These are phyloP conservation scores for Tubosaeta sp. DNA, from an alignment of 768 basidiomycete genomes.

Conservation along the genomic window DNA sequence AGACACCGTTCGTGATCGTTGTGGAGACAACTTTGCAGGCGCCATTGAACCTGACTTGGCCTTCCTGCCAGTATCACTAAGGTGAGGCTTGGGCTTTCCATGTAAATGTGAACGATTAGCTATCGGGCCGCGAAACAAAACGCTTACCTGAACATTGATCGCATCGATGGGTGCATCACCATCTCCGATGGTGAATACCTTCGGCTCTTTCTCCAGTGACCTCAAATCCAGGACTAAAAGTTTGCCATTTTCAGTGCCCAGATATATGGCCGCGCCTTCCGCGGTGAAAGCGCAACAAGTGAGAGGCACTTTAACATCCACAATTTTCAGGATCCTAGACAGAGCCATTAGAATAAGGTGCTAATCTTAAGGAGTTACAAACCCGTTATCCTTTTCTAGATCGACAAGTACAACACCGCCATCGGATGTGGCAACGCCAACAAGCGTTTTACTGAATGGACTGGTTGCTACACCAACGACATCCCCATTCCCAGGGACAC, in stretches of 20 bases:
- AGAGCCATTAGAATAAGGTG: neutral
- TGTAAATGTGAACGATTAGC: neutral
- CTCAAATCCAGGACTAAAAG: conserved; percentile 64
- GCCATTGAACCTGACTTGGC: conserved; percentile 7
- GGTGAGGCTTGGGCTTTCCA: conserved; percentile 17
- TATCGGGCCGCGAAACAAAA: neutral
- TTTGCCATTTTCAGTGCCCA: conserved; percentile 62
- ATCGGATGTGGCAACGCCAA: conserved; percentile 51
- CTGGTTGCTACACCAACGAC: conserved; percentile 58
- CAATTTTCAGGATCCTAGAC: conserved; percentile 53
- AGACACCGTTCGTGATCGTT: conserved; percentile 9
- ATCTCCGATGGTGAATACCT: conserved; percentile 47
- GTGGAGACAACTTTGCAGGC: conserved; percentile 9
- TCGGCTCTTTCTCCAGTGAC: conserved; percentile 61
- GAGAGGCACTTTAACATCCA: conserved; percentile 49
- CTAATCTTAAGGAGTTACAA: conserved; percentile 14
- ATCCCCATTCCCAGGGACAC: conserved; percentile 46
- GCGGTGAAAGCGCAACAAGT: conserved; percentile 65
- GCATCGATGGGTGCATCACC: conserved; percentile 44
- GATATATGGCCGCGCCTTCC: conserved; percentile 62
- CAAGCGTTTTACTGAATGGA: conserved; percentile 72
- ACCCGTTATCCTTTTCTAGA: conserved; percentile 74
- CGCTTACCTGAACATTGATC: conserved; percentile 54
- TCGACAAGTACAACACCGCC: conserved; percentile 62
- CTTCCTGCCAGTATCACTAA: conserved; percentile 4